Conservation (phyloP, 2,329 filamentous ascomycete genomes). For the Botrytis galanthina region DNA sequence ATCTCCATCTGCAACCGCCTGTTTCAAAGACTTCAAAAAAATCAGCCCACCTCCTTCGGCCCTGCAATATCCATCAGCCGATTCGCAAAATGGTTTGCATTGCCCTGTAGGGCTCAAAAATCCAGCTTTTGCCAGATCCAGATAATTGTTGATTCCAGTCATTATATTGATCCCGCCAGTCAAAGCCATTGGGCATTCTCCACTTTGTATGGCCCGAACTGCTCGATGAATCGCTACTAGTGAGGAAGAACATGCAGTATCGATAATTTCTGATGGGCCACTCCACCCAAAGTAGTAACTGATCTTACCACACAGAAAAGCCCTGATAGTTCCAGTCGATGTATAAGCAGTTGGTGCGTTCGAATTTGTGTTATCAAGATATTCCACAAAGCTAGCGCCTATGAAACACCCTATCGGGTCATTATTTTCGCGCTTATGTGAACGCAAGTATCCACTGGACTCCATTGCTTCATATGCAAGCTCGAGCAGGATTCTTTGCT, state of each 20-base stretch:
- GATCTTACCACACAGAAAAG: constrained; percentile 43
- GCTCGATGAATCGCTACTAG: constrained; percentile 39
- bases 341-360: constrained; percentile 17
- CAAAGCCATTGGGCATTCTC: constrained; percentile 21
- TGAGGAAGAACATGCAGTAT: constrained; percentile 43
- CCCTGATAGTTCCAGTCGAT: constrained; percentile 37
- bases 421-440: not conserved
- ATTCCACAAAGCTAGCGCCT: constrained; percentile 19
- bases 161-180: constrained; percentile 15
- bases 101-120: constrained; percentile 18
- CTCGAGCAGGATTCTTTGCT: not conserved
- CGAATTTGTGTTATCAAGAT: constrained; percentile 20
- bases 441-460: constrained; percentile 11
- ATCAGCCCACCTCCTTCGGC: constrained; percentile 49
- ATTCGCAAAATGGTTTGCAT: constrained; percentile 43
- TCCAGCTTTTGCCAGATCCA: constrained; percentile 8
- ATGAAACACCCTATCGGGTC: constrained; percentile 24
- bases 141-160: constrained; percentile 6
- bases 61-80: constrained; percentile 55
- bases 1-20: constrained; percentile 44
- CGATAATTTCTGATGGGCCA: constrained; percentile 41
- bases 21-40: constrained; percentile 44
- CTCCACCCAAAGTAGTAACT: constrained; percentile 43
- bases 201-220: constrained; percentile 26
- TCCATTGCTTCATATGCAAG: constrained; percentile 24